Evolutionary conservation across 2,329 filamentous ascomycete genomes (phyloP), one percentile per base, ranked within the genome.

Genomic region (Monilinia fructicola): DNA sequence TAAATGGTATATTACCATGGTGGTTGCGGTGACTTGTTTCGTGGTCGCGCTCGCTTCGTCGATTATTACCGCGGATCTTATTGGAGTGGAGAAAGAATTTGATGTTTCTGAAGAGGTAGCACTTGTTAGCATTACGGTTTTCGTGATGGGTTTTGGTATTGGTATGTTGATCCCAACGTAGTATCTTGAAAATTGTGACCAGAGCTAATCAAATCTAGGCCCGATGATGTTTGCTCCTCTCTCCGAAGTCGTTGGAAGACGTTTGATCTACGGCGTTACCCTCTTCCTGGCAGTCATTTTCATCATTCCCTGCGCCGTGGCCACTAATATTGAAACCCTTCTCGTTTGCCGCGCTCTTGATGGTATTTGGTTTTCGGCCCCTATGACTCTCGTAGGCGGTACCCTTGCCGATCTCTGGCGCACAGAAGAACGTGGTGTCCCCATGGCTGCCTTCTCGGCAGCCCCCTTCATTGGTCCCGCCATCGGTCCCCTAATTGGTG

Each of bases 1-100:
- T 77, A 95, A 93, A 78, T 94, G 91, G 91, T 91, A 89, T 74
- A 89, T 86, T 74, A 97, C 92, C 31, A 92, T 96, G 89, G 87
- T 92, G 21, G 91, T 96, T 0, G 90, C 92, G 1, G 69, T 85
- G 28, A 91, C 89, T 1, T 92, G 89, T 74, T 92, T 92, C 74
- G 87, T 90, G 52, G 89, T 76, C 1, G 73, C 74, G 4, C 86
- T 92, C 67, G 81, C 82, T 31, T 92, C 88, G 59, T 87, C 87
- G 62, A 88, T 96, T 71, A 88, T 96, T 75, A 96, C 92, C 0
- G 87, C 92, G 14, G 90, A 93, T 74, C 81, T 96, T 4, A 79
- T 75, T 2, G 90, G 88, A 1, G 87, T 92, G 0, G 76, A 81
- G 0, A 74, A 86, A 21, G 82, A 86, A 62, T 93, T 96, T 70